A percentile compares a stretch with the other conserved stretches of the same genome.
phyloP scores from a whole-genome alignment of 768 basidiomycete genomes.

The Mycena indigotica region DNA sequence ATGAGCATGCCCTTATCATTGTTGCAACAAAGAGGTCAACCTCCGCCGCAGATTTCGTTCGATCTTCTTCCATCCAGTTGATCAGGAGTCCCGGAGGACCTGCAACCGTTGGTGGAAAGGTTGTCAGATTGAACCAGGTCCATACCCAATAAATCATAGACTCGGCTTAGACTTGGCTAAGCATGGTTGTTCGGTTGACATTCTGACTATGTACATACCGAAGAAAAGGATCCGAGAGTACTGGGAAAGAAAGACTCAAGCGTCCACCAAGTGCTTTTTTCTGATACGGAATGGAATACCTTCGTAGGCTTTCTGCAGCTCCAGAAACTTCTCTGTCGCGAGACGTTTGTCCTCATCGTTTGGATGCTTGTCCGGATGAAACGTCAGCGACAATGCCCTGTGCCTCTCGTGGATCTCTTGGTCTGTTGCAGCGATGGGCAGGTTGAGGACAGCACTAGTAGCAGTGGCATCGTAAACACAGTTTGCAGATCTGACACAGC shows the following conservation, averaged over 20 bases:
- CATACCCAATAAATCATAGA: conserved; percentile 22
- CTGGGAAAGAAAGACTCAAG: conserved; percentile 34
- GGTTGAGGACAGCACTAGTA: conserved; percentile 68
- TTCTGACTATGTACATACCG: conserved; percentile 58
- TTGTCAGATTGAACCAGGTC: not conserved
- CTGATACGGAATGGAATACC: conserved; percentile 42
- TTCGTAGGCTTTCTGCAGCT: conserved; percentile 84
- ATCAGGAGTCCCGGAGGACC: conserved; percentile 15
- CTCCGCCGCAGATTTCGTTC: conserved; percentile 13
- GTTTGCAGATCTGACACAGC: conserved; percentile 4
- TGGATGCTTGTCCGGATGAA: conserved; percentile 84
- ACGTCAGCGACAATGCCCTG: conserved; percentile 68
- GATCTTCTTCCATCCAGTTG: conserved; percentile 16
- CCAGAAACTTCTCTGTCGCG: conserved; percentile 69
- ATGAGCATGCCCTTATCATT: not conserved
- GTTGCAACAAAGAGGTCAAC: conserved; percentile 5
- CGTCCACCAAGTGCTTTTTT: not conserved
- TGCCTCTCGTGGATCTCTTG: conserved; percentile 77
- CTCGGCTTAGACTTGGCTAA: conserved; percentile 11
- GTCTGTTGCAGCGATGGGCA: conserved; percentile 63
- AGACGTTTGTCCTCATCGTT: conserved; percentile 53
- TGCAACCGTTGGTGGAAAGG: conserved; percentile 15
- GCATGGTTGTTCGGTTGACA: too few relatives aligned
- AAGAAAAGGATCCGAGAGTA: conserved; percentile 72
- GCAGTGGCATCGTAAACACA: conserved; percentile 12